A percentile compares a stretch with the other conserved stretches of the same genome.
phyloP scores from a whole-genome alignment of 2,329 filamentous ascomycete species.

The Aureobasidium sp. region DNA sequence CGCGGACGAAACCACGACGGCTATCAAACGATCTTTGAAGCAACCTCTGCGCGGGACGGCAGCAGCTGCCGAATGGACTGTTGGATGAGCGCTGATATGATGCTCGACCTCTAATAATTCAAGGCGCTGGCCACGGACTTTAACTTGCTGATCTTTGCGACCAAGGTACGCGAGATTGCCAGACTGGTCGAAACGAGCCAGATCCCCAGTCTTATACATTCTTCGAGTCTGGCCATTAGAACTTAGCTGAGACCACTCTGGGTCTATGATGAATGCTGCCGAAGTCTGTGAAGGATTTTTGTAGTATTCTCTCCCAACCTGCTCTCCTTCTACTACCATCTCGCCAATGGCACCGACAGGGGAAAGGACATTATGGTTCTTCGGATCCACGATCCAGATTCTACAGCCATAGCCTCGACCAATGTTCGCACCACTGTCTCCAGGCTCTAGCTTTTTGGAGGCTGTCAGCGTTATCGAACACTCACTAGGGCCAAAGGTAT shows the following conservation, averaged over 20 bases:
- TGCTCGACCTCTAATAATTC: background rate
- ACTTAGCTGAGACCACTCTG: background rate
- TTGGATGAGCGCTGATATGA: no score
- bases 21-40: no score
- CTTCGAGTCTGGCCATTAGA: background rate
- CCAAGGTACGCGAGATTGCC: background rate
- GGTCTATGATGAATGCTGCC: background rate
- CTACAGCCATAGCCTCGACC: no score
- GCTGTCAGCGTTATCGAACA: no score
- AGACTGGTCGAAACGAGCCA: background rate
- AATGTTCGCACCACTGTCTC: no score
- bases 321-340: background rate
- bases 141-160: background rate
- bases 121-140: background rate
- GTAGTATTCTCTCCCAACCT: background rate
- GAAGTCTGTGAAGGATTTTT: background rate
- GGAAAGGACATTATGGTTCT: background rate
- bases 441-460: no score
- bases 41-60: no score
- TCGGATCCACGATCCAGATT: background rate
- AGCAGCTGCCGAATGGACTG: no score
- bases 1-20: no score
- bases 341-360: background rate
- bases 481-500: no score
- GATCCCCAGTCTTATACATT: background rate